Percentiles rank a stretch among this genome's conserved stretches.
These are phyloP conservation scores for Albizia julibrissin DNA, from an alignment of 306 rosid species.

Conservation along the genomic window DNA sequence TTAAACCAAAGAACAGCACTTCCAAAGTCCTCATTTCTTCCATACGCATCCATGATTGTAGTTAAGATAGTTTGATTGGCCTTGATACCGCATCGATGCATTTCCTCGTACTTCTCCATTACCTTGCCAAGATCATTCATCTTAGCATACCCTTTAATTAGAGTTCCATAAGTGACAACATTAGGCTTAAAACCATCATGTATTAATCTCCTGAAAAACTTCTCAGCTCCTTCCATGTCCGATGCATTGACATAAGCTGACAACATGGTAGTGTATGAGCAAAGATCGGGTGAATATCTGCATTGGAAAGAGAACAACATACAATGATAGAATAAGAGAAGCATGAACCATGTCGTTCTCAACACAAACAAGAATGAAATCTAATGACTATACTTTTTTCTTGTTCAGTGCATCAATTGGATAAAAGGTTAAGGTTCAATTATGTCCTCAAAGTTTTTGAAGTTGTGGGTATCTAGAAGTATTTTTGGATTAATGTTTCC, in stretches of 20 bases:
- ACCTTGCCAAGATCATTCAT: conserved; percentile 63
- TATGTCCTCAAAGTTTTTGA: background rate
- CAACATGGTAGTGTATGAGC: conserved; percentile 89
- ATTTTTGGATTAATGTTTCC: background rate
- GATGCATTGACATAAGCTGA: conserved; percentile 86
- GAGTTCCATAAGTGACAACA: conserved; percentile 75
- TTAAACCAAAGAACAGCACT: conserved; percentile 86
- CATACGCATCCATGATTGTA: conserved; percentile 88
- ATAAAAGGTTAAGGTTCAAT: background rate
- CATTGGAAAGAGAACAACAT: background rate
- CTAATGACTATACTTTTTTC: background rate
- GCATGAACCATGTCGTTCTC: conserved; percentile 10
- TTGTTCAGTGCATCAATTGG: background rate
- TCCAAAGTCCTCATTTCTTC: conserved; percentile 72
- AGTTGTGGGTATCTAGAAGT: background rate
- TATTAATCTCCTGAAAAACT: conserved; percentile 70
- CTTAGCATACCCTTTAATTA: conserved; percentile 87
- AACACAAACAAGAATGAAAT: background rate
- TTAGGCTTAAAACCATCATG: conserved; percentile 82
- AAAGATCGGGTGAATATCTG: conserved; percentile 84
- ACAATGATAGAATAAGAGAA: conserved; percentile 26
- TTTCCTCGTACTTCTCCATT: conserved; percentile 72
- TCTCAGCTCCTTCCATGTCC: conserved; percentile 92
- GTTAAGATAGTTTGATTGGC: conserved; percentile 73
- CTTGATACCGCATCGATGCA: conserved; percentile 62